Evolutionary conservation across 1,139 yeast species (phyloP).

Genomic region (Blastobotrys ciferrii): DNA sequence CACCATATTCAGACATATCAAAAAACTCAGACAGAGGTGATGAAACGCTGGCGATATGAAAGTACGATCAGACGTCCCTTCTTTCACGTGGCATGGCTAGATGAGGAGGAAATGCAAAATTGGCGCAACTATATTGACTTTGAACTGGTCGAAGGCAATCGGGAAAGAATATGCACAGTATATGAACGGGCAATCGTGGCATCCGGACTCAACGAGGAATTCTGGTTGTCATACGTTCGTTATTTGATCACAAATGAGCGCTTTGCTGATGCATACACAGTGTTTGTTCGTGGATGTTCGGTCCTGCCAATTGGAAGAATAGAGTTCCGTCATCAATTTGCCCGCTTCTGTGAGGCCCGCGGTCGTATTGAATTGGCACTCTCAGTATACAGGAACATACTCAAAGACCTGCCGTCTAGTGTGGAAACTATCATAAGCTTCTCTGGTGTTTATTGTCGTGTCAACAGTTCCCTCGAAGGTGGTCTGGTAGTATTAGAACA

Average conservation of each 20-base stretch:
- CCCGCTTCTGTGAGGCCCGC: slow-evolving; percentile 33
- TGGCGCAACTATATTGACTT: slow-evolving; percentile 66
- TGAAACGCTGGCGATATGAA: slow-evolving; percentile 60
- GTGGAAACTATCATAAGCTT: slow-evolving; percentile 31
- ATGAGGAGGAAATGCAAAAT: slow-evolving; percentile 47
- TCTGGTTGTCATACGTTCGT: slow-evolving; percentile 65
- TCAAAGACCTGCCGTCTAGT: slow-evolving; percentile 33
- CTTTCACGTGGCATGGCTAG: slow-evolving; percentile 46
- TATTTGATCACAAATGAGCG: slow-evolving; percentile 33
- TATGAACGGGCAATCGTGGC: slow-evolving; percentile 53
- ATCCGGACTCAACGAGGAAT: slow-evolving; percentile 50
- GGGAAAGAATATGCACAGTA: slow-evolving; percentile 39
- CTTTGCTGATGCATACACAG: slow-evolving; percentile 25
- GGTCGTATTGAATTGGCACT: slow-evolving; percentile 33
- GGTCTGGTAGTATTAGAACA: slow-evolving; percentile 8
- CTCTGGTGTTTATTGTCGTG: slow-evolving; percentile 13
- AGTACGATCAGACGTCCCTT: slow-evolving; percentile 52
- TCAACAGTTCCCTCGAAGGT: not conserved
- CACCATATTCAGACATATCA: slow-evolving; percentile 50
- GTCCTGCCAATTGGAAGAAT: slow-evolving; percentile 37
- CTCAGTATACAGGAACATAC: slow-evolving; percentile 29
- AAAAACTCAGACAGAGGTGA: slow-evolving; percentile 58
- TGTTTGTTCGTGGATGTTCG: slow-evolving; percentile 33
- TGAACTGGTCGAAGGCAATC: slow-evolving; percentile 33
- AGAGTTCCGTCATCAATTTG: slow-evolving; percentile 34